Evolutionary conservation across 2,329 filamentous ascomycete species (phyloP).

Genomic region (Colletotrichum cordylinicola): DNA sequence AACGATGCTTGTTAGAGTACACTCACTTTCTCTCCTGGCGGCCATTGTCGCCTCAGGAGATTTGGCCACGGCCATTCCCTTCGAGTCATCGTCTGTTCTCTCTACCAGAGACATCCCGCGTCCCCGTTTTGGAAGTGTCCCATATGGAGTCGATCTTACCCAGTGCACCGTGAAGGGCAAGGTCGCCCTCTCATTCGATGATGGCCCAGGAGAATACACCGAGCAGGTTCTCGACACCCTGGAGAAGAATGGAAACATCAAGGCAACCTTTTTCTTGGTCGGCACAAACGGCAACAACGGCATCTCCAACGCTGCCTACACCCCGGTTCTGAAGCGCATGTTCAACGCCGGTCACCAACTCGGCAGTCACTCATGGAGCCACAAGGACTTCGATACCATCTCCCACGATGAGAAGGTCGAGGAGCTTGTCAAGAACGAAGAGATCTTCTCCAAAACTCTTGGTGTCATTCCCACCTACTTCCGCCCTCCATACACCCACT

Average conservation of each 20-base stretch:
- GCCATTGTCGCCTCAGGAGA: constrained; percentile 11
- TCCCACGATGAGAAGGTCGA: constrained; percentile 34
- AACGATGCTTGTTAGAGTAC: constrained; percentile 23
- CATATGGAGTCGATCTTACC: constrained; percentile 38
- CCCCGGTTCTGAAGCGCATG: constrained; percentile 49
- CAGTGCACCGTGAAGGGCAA: constrained; percentile 35
- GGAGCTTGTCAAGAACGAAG: constrained; percentile 51
- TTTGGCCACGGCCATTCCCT: constrained; percentile 1
- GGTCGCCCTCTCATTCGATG: constrained; percentile 44
- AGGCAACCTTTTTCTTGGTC: constrained; percentile 43
- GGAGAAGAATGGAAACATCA: constrained; percentile 32
- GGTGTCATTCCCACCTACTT: constrained; percentile 54
- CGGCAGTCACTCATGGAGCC: constrained; percentile 54
- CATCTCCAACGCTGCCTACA: constrained; percentile 39
- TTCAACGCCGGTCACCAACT: constrained; percentile 51
- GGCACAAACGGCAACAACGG: constrained; percentile 37
- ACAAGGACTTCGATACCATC: constrained; percentile 45
- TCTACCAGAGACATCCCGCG: constrained; percentile 23
- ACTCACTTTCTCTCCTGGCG: constrained; percentile 17
- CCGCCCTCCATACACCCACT: constrained; percentile 42
- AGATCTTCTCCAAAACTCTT: constrained; percentile 46
- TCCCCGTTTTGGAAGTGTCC: constrained; percentile 32
- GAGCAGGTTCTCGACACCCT: constrained; percentile 38
- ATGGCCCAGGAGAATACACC: constrained; percentile 41
- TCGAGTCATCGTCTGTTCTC: constrained; percentile 3